Evolutionary conservation across 164 flowering plant species (phyloP), one percentile per base, ranked within the genome.

Genomic region (Echeveria elegans): DNA sequence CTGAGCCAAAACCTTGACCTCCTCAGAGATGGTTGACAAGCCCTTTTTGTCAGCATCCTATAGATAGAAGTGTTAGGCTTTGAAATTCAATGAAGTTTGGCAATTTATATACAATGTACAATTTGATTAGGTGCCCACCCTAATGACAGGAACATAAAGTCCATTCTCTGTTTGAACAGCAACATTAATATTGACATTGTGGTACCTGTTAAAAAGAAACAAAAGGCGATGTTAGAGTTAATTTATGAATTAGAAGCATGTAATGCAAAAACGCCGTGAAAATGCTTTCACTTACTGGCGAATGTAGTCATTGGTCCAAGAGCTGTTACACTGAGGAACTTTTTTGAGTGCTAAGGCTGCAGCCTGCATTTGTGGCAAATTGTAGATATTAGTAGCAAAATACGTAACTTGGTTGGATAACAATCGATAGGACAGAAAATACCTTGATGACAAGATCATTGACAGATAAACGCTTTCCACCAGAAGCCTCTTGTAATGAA

Each of bases 31-130:
- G 68, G 32, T 74, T 28, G 99, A 88, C 40, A 95, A 70, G 23
- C 99, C 99, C 72, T 91, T 95, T 85, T 88, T 92, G 85, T 95
- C 97, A 18, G 96, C 97, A 78, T 92, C 92, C 99, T 95, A 79
- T 73, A 77, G 58, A 72, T n/a, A 31, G 68, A 4, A n/a, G 18
- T 34, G 37, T 41, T 43, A 43, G 10, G 15, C 16, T 43, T 11
- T 12, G 47, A 43, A 43, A 16, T 43, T 43, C 2, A 9, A 43
- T 38, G 41, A 38, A 1, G 47, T 9, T 43, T 15, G 1, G 47
- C 47, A 43, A 18, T 0, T 15, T 4, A 43, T 43, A 43, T 18
- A 43, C 15, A 43, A 9, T 34, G 3, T 0, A 43, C 1, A 43
- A 43, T 0, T 5, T 23, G 21, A 34, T 7, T 56, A 45, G 69